Conservation (phyloP, 129 eudicot genomes). For the Artemisia argyi region DNA sequence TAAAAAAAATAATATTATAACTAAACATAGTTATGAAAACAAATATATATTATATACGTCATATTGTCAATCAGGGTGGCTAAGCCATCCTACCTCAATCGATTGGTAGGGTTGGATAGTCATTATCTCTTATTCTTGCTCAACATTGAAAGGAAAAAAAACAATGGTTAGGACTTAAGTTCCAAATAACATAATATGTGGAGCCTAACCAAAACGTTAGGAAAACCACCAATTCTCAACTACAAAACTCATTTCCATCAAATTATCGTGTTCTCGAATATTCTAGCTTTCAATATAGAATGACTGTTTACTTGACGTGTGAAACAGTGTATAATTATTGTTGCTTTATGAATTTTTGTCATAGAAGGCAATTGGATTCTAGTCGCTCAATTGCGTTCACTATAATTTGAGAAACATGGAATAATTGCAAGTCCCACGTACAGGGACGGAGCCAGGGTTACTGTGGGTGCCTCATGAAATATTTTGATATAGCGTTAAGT, state of each 20-base stretch:
- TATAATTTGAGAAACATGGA: no score
- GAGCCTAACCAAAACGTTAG: background rate
- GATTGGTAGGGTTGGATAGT: slow-evolving; percentile 5
- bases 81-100: background rate
- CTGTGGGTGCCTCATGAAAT: no score
- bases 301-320: background rate
- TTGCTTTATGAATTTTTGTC: background rate
- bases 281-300: background rate
- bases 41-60: background rate
- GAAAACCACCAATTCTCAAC: slow-evolving; percentile 24
- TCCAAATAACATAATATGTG: slow-evolving; percentile 5
- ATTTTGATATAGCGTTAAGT: no score
- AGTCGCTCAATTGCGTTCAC: no score
- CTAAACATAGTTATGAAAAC: no score
- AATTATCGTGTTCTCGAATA: slow-evolving; percentile 1
- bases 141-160: slow-evolving; percentile 5
- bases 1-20: background rate
- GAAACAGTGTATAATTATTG: background rate
- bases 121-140: background rate
- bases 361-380: no score
- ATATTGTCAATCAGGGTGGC: background rate
- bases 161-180: background rate
- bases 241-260: background rate
- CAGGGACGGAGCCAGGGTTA: no score
- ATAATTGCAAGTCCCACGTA: no score